phyloP scores from a whole-genome alignment of 257 asterid species.

The Handroanthus guayacan region DNA sequence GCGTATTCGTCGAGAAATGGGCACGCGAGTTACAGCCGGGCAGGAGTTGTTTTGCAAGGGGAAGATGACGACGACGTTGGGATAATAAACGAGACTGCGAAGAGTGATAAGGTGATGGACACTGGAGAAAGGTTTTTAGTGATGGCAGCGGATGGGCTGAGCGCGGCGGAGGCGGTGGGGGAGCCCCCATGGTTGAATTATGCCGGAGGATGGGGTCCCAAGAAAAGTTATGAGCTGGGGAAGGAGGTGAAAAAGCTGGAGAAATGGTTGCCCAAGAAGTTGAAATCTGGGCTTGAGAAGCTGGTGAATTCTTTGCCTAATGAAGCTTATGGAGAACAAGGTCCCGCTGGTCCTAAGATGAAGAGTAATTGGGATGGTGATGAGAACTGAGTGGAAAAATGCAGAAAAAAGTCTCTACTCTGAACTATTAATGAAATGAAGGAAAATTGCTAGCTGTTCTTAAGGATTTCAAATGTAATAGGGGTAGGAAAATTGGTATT shows the following conservation, averaged over 20 bases:
- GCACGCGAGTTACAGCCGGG: conserved; percentile 56
- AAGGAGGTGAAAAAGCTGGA: conserved; percentile 48
- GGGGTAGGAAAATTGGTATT: too few species aligned
- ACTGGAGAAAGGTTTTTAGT: conserved; percentile 51
- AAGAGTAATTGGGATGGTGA: conserved; percentile 70
- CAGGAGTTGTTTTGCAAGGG: conserved; percentile 67
- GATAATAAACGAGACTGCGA: conserved; percentile 68
- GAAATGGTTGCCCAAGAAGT: conserved; percentile 38
- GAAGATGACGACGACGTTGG: conserved; percentile 49
- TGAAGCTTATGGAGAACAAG: conserved; percentile 73
- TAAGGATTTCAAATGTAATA: too few species aligned
- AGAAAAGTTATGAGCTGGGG: conserved; percentile 46
- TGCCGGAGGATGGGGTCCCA: conserved; percentile 79
- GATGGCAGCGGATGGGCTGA: conserved; percentile 58
- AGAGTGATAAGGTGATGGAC: conserved; percentile 64
- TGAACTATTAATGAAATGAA: too few species aligned
- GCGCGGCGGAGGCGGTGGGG: conserved; percentile 45
- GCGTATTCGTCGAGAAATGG: conserved; percentile 74
- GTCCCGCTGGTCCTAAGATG: conserved; percentile 86
- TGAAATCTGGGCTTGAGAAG: conserved; percentile 46
- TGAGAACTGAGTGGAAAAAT: conserved; percentile 36
- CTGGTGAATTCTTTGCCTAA: conserved; percentile 55
- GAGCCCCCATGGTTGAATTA: conserved; percentile 86
- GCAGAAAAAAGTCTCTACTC: not conserved
- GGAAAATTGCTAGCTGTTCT: too few species aligned